phyloP scores from a whole-genome alignment of 768 basidiomycete genomes.

The Boletellus ananiceps region DNA sequence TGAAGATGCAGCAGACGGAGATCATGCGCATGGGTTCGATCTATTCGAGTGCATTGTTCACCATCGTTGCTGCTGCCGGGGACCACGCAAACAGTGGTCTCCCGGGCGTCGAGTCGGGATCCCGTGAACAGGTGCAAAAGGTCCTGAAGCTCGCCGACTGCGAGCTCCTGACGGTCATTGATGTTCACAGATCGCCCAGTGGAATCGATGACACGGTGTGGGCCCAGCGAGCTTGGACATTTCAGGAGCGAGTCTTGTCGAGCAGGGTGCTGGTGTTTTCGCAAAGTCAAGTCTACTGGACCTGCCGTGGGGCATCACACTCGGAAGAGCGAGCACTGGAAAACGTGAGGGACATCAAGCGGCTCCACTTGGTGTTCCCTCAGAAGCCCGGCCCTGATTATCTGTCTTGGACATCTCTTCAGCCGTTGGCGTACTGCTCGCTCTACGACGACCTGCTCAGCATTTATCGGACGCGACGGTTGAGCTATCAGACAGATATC shows the following conservation, averaged over 20 bases:
- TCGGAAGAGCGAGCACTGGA: constrained; percentile 16
- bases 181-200: not conserved
- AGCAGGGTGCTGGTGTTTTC: constrained; percentile 16
- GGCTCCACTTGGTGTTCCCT: not conserved
- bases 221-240: constrained; percentile 18
- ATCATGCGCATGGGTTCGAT: constrained; percentile 20
- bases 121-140: constrained; percentile 7
- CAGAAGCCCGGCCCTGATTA: not conserved
- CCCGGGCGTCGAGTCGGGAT: constrained; percentile 3
- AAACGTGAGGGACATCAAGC: not conserved
- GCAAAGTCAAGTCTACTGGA: constrained; percentile 17
- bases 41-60: constrained; percentile 15
- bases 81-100: constrained; percentile 10
- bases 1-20: constrained; percentile 14
- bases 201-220: constrained; percentile 7
- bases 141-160: constrained; percentile 4
- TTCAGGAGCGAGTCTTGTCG: constrained; percentile 12
- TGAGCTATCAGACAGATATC: constrained; percentile 15
- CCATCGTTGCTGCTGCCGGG: constrained; percentile 18
- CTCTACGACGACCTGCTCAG: not conserved
- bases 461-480: constrained; percentile 7
- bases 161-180: constrained; percentile 14
- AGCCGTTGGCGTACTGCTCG: not conserved
- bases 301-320: constrained; percentile 5
- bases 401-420: constrained; percentile 1